Base-by-base conservation (phyloP, 2,329 filamentous ascomycete genomes). In the Allantophomopsis cytisporea region DNA sequence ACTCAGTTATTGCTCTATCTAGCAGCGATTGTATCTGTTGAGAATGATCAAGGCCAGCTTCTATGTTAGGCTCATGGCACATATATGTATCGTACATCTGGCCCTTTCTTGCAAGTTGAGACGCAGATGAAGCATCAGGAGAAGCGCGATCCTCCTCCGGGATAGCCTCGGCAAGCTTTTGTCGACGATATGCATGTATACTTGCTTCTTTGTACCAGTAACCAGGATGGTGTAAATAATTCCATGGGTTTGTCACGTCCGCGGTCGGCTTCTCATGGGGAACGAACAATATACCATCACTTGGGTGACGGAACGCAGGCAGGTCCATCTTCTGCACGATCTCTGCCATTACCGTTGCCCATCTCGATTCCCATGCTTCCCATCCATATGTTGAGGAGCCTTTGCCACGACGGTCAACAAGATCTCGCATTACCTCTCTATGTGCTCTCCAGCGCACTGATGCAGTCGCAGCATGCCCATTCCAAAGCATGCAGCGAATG, bases 321-420 rank as follows among this genome's bases (percentile, higher is more conserved):
- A 76, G 61, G 15, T 66, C 63, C 18, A 67, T 61, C 44, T 65
- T 71, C 44, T 74, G 67, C 14, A 79, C 66, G 44, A 79, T 53
- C 35, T 73, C 65, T 2, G 73, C 75, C 76, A 80, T 80, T 11
- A 76, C 61, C 16, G 63, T 63, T 13, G 73, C 69, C 76, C 76
- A 80, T 41, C 83, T 73, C 32, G 84, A 78, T 60, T 94, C 83
- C 88, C 89, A 98, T 2, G 89, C 88, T 52, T 86, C 75, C 84
- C 88, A 96, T 5, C 86, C 85, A 56, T 96, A 96, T 47, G 85
- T 94, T 23, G 77, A 75, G 2, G 84, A 87, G 1, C 89, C 89
- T 50, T 84, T 84, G 4, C 87, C 88, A 48, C 82, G 77, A 14
- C 83, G 73, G 53, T 94, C 85, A 13, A 95, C 66, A 39, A 95